These are phyloP conservation scores for Talaromyces wortmannii DNA, from an alignment of 495 filamentous ascomycete genomes.

Conservation along the genomic window DNA sequence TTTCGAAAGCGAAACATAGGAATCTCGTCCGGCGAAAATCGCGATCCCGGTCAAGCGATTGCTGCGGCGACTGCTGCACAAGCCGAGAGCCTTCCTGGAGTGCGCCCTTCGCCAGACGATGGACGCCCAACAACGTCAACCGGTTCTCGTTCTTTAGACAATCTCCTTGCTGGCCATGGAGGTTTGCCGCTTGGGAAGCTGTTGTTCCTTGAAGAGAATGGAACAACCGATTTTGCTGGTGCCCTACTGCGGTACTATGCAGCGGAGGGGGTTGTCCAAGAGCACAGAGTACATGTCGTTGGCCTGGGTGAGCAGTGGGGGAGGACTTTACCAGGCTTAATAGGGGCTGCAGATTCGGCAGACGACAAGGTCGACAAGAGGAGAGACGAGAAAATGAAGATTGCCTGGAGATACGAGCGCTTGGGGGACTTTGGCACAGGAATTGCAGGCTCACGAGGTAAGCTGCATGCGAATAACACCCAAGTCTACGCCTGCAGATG, in stretches of 20 bases:
- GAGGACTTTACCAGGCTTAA: conserved; percentile 71
- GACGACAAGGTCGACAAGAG: conserved; percentile 29
- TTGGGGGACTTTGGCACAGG: conserved; percentile 59
- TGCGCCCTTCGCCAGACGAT: conserved; percentile 84
- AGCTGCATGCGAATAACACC: conserved; percentile 7
- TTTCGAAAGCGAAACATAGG: conserved; percentile 86
- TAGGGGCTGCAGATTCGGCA: conserved; percentile 39
- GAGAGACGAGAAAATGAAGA: conserved; percentile 82
- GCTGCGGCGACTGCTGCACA: conserved; percentile 20
- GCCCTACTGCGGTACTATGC: conserved; percentile 83
- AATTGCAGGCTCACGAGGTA: conserved; percentile 48
- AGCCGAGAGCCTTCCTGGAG: conserved; percentile 42
- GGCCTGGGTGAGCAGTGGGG: conserved; percentile 75
- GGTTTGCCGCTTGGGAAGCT: conserved; percentile 78
- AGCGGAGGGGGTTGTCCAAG: conserved; percentile 88
- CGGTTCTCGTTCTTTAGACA: conserved; percentile 77
- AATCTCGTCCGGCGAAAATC: conserved; percentile 40
- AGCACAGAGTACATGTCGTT: conserved; percentile 79
- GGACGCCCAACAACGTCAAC: conserved; percentile 87
- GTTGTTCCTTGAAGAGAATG: conserved; percentile 81
- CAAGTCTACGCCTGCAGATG: neutral
- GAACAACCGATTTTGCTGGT: conserved; percentile 90
- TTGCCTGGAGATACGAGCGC: conserved; percentile 94
- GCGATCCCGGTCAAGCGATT: conserved; percentile 18
- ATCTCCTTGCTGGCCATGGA: conserved; percentile 79